phyloP scores from a whole-genome alignment of 495 filamentous ascomycete genomes.

The Aspergillus indologenus region DNA sequence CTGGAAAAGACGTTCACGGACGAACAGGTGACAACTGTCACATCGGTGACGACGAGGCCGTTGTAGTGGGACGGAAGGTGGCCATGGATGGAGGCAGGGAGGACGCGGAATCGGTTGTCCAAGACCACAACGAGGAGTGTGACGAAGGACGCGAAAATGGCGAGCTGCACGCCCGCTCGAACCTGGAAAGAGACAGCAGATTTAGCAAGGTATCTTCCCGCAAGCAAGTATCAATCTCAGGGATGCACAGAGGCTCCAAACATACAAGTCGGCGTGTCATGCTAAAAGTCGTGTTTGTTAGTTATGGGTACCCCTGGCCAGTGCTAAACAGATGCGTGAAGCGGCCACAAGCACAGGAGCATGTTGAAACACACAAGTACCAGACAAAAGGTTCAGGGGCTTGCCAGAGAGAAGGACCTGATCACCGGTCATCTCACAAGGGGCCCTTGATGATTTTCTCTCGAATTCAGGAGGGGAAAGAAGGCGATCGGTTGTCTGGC shows the following conservation, averaged over 20 bases:
- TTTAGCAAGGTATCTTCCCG: no score
- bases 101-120: slow-evolving; percentile 76
- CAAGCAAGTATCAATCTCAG: slow-evolving; percentile 2
- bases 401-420: slow-evolving; percentile 32
- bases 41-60: slow-evolving; percentile 82
- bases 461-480: slow-evolving; percentile 9
- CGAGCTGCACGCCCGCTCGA: slow-evolving; percentile 80
- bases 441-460: slow-evolving; percentile 12
- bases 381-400: slow-evolving; percentile 14
- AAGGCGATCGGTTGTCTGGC: slow-evolving; percentile 6
- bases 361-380: slow-evolving; percentile 18
- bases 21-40: slow-evolving; percentile 77
- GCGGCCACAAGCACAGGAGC: slow-evolving; percentile 23
- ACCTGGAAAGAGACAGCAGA: slow-evolving; percentile 48
- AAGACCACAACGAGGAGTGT: slow-evolving; percentile 70
- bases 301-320: slow-evolving; percentile 30
- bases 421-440: slow-evolving; percentile 28
- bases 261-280: slow-evolving; percentile 51
- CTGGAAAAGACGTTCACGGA: slow-evolving; percentile 69
- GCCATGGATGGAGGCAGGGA: slow-evolving; percentile 77
- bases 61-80: slow-evolving; percentile 78
- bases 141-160: slow-evolving; percentile 60
- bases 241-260: slow-evolving; percentile 1
- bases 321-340: slow-evolving; percentile 25
- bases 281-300: slow-evolving; percentile 18